Evolutionary conservation across 345 rosid species (phyloP), one percentile per base, ranked within the genome.

Genomic region (Brassica incana): DNA sequence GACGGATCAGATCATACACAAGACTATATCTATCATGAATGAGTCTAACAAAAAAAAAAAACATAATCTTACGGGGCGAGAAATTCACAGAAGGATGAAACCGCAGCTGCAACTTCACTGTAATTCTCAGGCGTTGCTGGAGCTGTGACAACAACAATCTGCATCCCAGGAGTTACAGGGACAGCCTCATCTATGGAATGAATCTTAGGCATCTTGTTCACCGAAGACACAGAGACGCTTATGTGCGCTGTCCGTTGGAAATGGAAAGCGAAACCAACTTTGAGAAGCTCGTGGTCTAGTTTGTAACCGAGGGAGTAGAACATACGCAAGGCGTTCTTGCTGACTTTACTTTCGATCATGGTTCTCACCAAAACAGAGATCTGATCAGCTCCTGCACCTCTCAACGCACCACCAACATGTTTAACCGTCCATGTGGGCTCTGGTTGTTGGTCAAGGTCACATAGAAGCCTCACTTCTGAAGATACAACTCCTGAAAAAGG

Each of bases 351-450:
- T 66, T 93, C 98, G 61, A 91, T 84, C 97, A 88, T 88, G 50
- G 79, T 85, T 84, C 98, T 87, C 0, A 95, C 97, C 62, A 95
- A 82, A 77, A 93, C 94, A 15, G 96, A 87, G 71, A 95, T 83
- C 82, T 95, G 97, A 65, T 95, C 98, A 16, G 98, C 99, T 67
- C 98, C 96, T 29, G 96, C 86, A 65, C 99, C 98, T 78, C 96
- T 84, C 93, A 91, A 79, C 6, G 97, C 85, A 82, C 98, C 97
- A 3, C 99, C 98, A 81, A 91, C 86, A 85, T 95, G 97, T 82
- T 91, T 91, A 73, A 95, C 90, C 35, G 91, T 90, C 98, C 99
- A 95, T 33, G 91, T 82, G 14, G 94, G 91, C 73, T 95, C 98
- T 25, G 92, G 82, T 84, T 87, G 82, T 82, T 87, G 96, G 80